A percentile compares a stretch with the other conserved stretches of the same genome.
These are phyloP conservation scores for Pistacia atlantica DNA, from an alignment of 345 rosid genomes.

Conservation along the genomic window DNA sequence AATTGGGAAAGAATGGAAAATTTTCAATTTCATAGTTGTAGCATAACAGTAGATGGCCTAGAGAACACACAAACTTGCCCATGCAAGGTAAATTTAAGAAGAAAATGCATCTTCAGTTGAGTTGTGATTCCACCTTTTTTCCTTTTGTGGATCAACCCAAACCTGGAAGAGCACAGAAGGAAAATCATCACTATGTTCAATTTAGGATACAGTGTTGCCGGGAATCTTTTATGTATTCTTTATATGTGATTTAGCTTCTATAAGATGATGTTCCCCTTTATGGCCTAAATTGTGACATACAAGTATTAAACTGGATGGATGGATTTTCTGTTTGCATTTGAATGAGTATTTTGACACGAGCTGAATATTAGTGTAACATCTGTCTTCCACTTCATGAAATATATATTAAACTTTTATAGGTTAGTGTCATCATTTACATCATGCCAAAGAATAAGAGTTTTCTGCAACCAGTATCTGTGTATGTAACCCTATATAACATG, in stretches of 20 bases:
- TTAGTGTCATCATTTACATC: not conserved
- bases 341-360: not conserved
- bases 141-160: not conserved
- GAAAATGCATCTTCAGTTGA: no score
- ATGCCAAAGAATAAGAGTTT: slow-evolving; percentile 4
- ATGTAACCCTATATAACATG: not conserved
- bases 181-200: not conserved
- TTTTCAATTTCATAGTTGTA: not conserved
- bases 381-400: not conserved
- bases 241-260: not conserved
- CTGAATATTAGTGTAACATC: not conserved
- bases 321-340: not conserved
- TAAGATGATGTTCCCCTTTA: not conserved
- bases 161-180: not conserved
- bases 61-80: not conserved
- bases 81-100: no score
- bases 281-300: not conserved
- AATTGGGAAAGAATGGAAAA: not conserved
- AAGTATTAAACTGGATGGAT: not conserved
- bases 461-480: not conserved
- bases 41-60: not conserved
- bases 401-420: not conserved
- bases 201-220: not conserved
- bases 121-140: not conserved
- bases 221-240: not conserved